phyloP scores from a whole-genome alignment of 371 early-diverging fungal genomes.

The Rhizopus delemar region DNA sequence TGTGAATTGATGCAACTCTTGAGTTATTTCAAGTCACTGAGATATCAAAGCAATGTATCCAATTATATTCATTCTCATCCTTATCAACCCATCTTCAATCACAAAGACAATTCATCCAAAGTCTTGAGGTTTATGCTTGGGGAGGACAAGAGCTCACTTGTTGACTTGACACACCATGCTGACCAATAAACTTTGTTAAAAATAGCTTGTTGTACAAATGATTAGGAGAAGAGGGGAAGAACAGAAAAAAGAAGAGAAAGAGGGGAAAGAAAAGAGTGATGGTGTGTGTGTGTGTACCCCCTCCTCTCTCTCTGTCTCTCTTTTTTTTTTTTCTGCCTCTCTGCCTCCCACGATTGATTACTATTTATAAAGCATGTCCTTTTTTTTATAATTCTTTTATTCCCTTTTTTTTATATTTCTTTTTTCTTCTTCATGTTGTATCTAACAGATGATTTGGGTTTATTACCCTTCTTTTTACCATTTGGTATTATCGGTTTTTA shows the following conservation, averaged over 20 bases:
- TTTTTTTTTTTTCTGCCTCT: too few relatives aligned
- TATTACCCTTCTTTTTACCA: conserved; percentile 71
- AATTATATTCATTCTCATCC: conserved; percentile 54
- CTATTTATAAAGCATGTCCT: not conserved
- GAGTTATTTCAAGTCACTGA: conserved; percentile 47
- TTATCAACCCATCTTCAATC: conserved; percentile 15
- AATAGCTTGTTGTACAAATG: too few relatives aligned
- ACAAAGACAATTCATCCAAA: conserved; percentile 5
- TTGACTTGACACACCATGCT: not conserved
- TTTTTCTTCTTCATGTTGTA: conserved; percentile 60
- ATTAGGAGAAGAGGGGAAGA: too few relatives aligned
- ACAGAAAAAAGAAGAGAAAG: too few relatives aligned
- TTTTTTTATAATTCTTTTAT: conserved; percentile 5
- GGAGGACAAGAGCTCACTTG: not conserved
- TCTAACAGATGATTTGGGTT: conserved; percentile 63
- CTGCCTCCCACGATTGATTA: not conserved
- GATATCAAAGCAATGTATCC: conserved; percentile 50
- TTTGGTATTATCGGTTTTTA: conserved; percentile 76
- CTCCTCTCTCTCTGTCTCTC: too few relatives aligned
- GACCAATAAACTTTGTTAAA: not conserved
- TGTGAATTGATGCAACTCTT: conserved; percentile 52
- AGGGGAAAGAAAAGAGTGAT: too few relatives aligned
- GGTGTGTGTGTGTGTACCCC: too few relatives aligned
- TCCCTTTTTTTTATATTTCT: not conserved
- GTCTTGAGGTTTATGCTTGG: not conserved